Evolutionary conservation across 2,329 filamentous ascomycete genomes (phyloP).

Genomic region (Alternaria triticina): DNA sequence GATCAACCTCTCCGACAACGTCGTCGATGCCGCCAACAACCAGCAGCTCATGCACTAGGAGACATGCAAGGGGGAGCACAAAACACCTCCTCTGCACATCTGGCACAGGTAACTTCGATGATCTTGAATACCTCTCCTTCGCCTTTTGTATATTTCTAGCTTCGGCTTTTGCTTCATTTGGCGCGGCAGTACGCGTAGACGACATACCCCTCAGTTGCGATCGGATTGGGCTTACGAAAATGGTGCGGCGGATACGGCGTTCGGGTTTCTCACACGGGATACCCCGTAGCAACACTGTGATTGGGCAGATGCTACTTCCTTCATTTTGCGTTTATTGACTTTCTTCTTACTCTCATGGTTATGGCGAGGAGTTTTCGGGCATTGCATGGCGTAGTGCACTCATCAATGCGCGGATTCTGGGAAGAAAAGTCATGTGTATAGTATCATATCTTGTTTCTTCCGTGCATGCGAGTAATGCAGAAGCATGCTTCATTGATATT

Average conservation of each 20-base stretch:
- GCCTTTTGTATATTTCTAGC: constrained; percentile 31
- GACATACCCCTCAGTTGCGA: constrained; percentile 27
- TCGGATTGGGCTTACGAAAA: constrained; percentile 24
- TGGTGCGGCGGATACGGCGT: constrained; percentile 31
- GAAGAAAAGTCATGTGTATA: constrained; percentile 34
- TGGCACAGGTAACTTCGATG: constrained; percentile 7
- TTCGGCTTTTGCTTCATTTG: constrained; percentile 33
- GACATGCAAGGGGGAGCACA: not conserved
- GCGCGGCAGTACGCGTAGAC: constrained; percentile 23
- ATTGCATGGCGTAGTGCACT: constrained; percentile 34
- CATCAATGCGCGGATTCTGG: constrained; percentile 17
- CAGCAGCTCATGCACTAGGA: constrained; percentile 46
- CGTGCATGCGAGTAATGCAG: constrained; percentile 9
- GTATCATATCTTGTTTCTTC: constrained; percentile 21
- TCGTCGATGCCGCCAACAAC: constrained; percentile 60
- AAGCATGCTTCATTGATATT: constrained; percentile 1
- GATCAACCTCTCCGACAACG: constrained; percentile 93
- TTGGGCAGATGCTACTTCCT: constrained; percentile 22
- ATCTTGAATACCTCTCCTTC: constrained; percentile 8
- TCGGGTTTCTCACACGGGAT: constrained; percentile 35
- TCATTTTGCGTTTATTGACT: constrained; percentile 26
- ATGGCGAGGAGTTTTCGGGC: constrained; percentile 38
- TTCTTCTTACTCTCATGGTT: constrained; percentile 26
- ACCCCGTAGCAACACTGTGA: constrained; percentile 33
- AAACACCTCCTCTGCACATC: not conserved